Percentiles rank a stretch among this genome's conserved stretches.
Conservation (phyloP, 169 alveolate genomes). For the Eimeria acervulina region DNA sequence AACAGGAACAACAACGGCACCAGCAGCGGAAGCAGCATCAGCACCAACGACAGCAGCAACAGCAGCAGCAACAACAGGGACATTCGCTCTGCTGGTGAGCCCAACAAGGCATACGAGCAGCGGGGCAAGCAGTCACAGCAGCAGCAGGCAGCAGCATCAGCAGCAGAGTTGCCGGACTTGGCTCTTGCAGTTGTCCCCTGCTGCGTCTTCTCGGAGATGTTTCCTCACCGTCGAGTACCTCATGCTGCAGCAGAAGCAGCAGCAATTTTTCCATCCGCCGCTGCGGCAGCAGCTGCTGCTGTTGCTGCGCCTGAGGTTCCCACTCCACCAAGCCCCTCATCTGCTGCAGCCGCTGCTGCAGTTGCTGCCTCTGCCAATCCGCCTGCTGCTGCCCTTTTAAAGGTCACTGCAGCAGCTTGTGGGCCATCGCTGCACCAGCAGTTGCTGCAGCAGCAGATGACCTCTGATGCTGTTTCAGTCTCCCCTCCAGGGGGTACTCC, state of each 20-base stretch:
- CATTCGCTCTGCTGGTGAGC: neutral
- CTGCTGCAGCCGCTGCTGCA: conserved; percentile 9
- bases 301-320: neutral
- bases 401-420: neutral
- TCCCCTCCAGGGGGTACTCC: neutral
- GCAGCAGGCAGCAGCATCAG: conserved; percentile 34
- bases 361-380: neutral
- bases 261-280: conserved; percentile 42
- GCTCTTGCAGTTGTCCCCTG: conserved; percentile 60
- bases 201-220: conserved; percentile 58
- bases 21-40: conserved; percentile 26
- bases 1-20: neutral
- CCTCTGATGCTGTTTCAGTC: neutral
- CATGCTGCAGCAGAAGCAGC: conserved; percentile 67
- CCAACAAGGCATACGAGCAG: neutral
- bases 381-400: neutral
- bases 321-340: neutral
- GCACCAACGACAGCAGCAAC: neutral
- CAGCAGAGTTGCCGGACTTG: conserved; percentile 5
- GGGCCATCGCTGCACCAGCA: neutral
- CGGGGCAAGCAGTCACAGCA: neutral
- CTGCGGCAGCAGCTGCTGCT: conserved; percentile 60
- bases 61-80: neutral
- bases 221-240: conserved; percentile 50
- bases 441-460: neutral